These are phyloP conservation scores for Albugo candida DNA, from an alignment of 352 stramenopile genomes.

Conservation along the genomic window DNA sequence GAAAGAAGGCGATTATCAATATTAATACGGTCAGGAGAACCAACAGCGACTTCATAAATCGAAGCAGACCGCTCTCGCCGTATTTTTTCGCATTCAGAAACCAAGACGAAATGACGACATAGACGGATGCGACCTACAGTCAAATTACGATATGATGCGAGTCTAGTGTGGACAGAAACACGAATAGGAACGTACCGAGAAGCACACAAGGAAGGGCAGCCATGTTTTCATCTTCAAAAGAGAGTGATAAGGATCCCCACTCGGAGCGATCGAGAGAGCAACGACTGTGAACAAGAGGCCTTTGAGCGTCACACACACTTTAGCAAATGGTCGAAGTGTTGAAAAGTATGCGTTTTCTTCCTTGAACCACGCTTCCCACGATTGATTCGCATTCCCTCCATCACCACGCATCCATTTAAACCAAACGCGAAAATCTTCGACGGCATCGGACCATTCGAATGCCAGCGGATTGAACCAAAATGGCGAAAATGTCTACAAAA, in stretches of 20 bases:
- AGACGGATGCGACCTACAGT: slow-evolving; percentile 26
- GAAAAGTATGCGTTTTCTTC: slow-evolving; percentile 90
- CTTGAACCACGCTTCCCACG: slow-evolving; percentile 91
- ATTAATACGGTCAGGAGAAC: slow-evolving; percentile 54
- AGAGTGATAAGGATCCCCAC: slow-evolving; percentile 43
- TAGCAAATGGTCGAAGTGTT: slow-evolving; percentile 74
- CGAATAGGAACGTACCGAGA: slow-evolving; percentile 10
- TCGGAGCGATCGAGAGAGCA: slow-evolving; percentile 69
- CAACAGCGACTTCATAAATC: slow-evolving; percentile 48
- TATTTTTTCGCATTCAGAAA: slow-evolving; percentile 17
- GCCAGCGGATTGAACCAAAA: slow-evolving; percentile 98
- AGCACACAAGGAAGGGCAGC: slow-evolving; percentile 34
- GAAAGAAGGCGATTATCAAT: slow-evolving; percentile 48
- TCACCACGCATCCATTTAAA: slow-evolving; percentile 89
- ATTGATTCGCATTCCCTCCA: slow-evolving; percentile 82
- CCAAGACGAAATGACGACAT: slow-evolving; percentile 43
- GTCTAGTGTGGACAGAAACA: slow-evolving; percentile 22
- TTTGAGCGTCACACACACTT: slow-evolving; percentile 83
- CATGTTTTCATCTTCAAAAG: slow-evolving; percentile 27
- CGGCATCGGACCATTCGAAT: slow-evolving; percentile 91
- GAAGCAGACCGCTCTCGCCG: slow-evolving; percentile 37
- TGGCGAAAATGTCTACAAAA: slow-evolving; percentile 77
- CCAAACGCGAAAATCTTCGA: slow-evolving; percentile 77
- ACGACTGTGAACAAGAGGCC: slow-evolving; percentile 75
- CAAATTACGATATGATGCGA: too few relatives aligned